Conservation (phyloP, 2,329 filamentous ascomycete species). For the Apiospora kogelbergensis region DNA sequence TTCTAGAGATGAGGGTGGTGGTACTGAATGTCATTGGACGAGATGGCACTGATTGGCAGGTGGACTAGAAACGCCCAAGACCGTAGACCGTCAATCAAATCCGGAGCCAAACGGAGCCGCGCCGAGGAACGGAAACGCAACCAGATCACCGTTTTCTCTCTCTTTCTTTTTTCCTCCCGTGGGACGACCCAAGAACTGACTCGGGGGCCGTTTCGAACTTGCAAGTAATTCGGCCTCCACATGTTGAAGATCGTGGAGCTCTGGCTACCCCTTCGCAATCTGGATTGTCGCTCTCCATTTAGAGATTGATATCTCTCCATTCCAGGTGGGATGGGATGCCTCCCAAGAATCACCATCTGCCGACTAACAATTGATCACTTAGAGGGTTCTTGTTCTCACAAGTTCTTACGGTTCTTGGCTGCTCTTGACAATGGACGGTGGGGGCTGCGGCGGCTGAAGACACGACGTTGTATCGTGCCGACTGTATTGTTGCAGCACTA, state of each 20-base stretch:
- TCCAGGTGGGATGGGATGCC: background rate
- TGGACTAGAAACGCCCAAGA: background rate
- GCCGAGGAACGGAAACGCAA: background rate
- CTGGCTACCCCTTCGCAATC: background rate
- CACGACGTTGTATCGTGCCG: background rate
- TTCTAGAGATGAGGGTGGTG: background rate
- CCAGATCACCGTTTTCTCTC: constrained; percentile 1
- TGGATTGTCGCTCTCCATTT: background rate
- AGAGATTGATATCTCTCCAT: background rate
- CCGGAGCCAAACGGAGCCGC: constrained; percentile 3
- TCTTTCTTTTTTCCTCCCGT: too few relatives aligned
- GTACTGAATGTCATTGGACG: background rate
- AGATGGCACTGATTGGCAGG: background rate
- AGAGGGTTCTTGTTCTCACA: background rate
- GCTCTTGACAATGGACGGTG: background rate
- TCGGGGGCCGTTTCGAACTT: background rate
- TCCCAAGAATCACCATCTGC: background rate
- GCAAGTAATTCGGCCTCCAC: background rate
- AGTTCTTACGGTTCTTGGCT: background rate
- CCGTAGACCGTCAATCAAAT: background rate
- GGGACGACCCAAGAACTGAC: background rate
- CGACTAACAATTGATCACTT: background rate
- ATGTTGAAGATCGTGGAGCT: background rate
- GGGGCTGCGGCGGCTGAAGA: background rate
- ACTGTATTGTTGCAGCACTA: background rate